Percentiles rank a stretch among this genome's conserved stretches.
These are phyloP conservation scores for Malassezia obtusa DNA, from an alignment of 1,284 basidiomycete species.

Conservation along the genomic window DNA sequence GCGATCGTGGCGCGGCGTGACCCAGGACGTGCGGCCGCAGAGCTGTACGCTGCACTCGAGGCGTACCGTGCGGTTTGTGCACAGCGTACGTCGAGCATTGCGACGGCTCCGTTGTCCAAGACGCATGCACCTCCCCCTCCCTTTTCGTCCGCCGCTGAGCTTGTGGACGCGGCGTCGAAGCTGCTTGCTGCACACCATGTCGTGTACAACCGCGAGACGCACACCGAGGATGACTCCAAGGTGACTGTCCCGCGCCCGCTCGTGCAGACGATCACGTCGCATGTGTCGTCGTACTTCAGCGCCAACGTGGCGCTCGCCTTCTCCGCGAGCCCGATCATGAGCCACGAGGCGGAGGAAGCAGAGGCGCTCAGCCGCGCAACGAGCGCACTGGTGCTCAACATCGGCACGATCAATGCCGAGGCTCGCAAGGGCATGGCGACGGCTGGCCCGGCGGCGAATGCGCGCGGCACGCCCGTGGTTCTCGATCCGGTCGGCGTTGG, in stretches of 20 bases:
- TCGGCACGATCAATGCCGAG: conserved; percentile 68
- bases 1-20: conserved; percentile 66
- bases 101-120: background rate
- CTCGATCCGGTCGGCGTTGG: conserved; percentile 92
- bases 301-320: conserved; percentile 84
- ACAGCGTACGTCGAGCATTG: background rate
- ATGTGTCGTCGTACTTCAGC: conserved; percentile 77
- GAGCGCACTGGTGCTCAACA: conserved; percentile 72
- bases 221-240: conserved; percentile 12
- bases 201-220: conserved; percentile 1
- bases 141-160: background rate
- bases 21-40: conserved; percentile 57
- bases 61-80: conserved; percentile 26
- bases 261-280: conserved; percentile 68
- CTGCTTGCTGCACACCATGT: background rate
- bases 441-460: conserved; percentile 55
- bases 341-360: conserved; percentile 60
- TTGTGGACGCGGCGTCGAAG: background rate
- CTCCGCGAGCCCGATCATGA: conserved; percentile 85
- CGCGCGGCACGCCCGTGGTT: conserved; percentile 57
- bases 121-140: background rate
- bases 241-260: conserved; percentile 23
- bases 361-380: conserved; percentile 63
- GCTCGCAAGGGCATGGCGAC: conserved; percentile 63
- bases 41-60: conserved; percentile 46